Base-by-base conservation (phyloP, 2,329 filamentous ascomycete genomes). In the Akanthomyces dipterigenus region DNA sequence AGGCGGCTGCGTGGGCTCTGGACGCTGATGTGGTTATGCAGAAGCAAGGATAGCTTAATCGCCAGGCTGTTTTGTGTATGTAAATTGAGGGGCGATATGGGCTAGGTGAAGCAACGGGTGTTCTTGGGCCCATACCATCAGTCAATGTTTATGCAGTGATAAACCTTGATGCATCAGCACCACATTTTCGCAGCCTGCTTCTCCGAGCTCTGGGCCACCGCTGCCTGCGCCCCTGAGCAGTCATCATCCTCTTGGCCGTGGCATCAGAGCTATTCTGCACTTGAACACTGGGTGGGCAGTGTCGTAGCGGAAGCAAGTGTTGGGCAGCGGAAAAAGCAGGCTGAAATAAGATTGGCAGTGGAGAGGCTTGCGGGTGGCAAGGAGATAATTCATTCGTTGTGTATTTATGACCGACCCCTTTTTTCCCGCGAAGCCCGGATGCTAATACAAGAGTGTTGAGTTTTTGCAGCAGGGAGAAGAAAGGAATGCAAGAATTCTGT, bases 271-370 rank as follows among this genome's bases (percentile, higher is more conserved):
- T 38, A 53, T 53, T n/a, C 31, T 28, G 20, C 4, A 48, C 22
- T 20, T 48, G 20, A 22, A 2, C 45, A 24, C 9, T 3, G 34
- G 40, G 55, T 38, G 55, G 55, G 55, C 43, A 38, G 22, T 57
- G 22, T 40, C 31, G 53, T 16, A 48, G 20, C 24, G 24, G 45
- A 24, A 48, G 20, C 14, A 22, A 8, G 45, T 26, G 12, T 22
- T 34, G 24, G 20, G 14, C 14, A 34, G 7, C 31, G 31, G 31
- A 9, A 16, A 40, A 50, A 48, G 20, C 42, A 57, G 31, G 55
- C 31, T 58, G 34, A 31, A 58, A 22, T 58, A 49, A 58, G 42
- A 58, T 58, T 58, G 45, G 55, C 55, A 50, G 55, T 58, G 55
- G 55, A 50, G 55, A 58, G 55, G 22, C 8, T n/a, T 31, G 26